Percentiles rank a stretch among this genome's conserved stretches.
Evolutionary conservation across 73 alveolate species (phyloP).

Genomic region (Halteria grandinella): DNA sequence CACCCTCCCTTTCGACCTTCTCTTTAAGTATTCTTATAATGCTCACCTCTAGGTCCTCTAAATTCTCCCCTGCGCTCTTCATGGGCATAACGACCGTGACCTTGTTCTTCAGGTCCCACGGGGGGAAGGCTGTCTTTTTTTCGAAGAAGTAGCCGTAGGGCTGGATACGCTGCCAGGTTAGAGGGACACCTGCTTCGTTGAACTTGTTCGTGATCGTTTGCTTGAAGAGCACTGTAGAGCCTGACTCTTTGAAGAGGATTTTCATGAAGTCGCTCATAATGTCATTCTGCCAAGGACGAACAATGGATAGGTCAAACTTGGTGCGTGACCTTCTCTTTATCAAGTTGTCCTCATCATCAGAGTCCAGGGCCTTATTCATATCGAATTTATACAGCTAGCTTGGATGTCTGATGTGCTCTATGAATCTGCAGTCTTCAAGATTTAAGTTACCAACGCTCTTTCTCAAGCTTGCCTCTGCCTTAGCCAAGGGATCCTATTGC

Average conservation of each 20-base stretch:
- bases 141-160: conserved; percentile 18
- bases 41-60: conserved; percentile 12
- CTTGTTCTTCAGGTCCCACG: conserved; percentile 19
- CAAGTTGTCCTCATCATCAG: conserved; percentile 27
- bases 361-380: conserved; percentile 20
- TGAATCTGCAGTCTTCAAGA: neutral
- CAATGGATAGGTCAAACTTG: conserved; percentile 12
- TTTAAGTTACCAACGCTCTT: conserved; percentile 5
- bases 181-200: conserved; percentile 47
- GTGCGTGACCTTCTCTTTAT: conserved; percentile 26
- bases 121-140: conserved; percentile 39
- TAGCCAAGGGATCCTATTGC: too few relatives aligned
- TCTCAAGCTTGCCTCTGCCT: neutral
- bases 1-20: neutral
- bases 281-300: conserved; percentile 45
- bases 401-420: neutral
- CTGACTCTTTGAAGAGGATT: conserved; percentile 33
- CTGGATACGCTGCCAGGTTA: conserved; percentile 37
- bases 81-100: neutral
- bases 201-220: conserved; percentile 15
- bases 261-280: conserved; percentile 33
- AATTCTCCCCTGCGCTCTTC: neutral
- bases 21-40: neutral
- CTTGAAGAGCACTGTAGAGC: neutral
- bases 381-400: neutral